These are phyloP conservation scores for Ophiosphaerella narmari DNA, from an alignment of 2,329 filamentous ascomycete species.

Conservation along the genomic window DNA sequence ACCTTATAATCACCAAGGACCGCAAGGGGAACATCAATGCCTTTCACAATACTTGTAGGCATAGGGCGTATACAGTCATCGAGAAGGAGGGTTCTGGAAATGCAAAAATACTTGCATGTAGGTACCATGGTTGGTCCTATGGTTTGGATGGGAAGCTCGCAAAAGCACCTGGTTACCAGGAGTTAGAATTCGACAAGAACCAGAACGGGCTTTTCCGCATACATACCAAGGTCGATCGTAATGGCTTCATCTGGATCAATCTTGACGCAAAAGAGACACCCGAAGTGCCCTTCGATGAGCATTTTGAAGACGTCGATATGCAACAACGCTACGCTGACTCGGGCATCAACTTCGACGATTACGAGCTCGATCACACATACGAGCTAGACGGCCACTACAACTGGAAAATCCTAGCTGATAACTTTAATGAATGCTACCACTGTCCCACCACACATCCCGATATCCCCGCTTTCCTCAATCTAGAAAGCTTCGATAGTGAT, in stretches of 20 bases:
- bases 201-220: constrained; percentile 38
- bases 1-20: constrained; percentile 25
- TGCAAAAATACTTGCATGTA: constrained; percentile 45
- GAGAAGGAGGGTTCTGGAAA: constrained; percentile 37
- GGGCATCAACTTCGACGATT: constrained; percentile 23
- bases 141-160: constrained; percentile 48
- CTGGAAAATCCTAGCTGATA: constrained; percentile 51
- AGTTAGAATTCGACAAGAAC: constrained; percentile 29
- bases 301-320: constrained; percentile 27
- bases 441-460: constrained; percentile 64
- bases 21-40: constrained; percentile 25
- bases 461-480: constrained; percentile 60
- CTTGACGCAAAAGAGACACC: constrained; percentile 26
- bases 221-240: constrained; percentile 28
- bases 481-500: constrained; percentile 54
- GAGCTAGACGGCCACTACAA: constrained; percentile 30
- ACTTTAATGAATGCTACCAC: constrained; percentile 70
- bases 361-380: constrained; percentile 30
- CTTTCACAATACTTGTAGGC: constrained; percentile 52
- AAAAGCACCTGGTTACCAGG: constrained; percentile 49
- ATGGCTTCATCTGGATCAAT: constrained; percentile 42
- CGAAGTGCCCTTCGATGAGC: constrained; percentile 22
- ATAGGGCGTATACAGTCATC: constrained; percentile 45
- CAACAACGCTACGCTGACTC: constrained; percentile 22
- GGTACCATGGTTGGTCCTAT: constrained; percentile 54